These are phyloP conservation scores for Leishmania aethiopica DNA, from an alignment of 208 protist species.

Conservation along the genomic window DNA sequence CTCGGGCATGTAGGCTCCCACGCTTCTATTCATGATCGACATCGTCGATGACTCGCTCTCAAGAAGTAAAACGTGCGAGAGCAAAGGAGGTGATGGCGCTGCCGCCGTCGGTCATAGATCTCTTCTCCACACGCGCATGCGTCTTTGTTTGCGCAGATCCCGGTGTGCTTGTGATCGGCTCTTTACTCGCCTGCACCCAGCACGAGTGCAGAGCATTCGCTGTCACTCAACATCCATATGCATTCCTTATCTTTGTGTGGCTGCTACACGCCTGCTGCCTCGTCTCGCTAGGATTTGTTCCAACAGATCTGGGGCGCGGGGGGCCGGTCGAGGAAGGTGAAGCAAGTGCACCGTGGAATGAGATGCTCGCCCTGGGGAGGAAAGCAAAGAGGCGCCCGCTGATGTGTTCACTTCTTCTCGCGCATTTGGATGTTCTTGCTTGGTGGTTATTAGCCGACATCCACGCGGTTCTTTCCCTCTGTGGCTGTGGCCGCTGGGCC, in stretches of 20 bases:
- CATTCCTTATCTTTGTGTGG: not conserved
- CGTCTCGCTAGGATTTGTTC: not conserved
- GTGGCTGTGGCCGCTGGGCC: not conserved
- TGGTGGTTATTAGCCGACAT: not conserved
- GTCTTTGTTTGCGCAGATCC: not conserved
- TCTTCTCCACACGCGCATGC: constrained; percentile 16
- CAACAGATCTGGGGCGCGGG: not conserved
- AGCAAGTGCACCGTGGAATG: not conserved
- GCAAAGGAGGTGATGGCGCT: not conserved
- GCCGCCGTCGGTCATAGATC: too few species aligned
- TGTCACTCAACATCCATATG: not conserved
- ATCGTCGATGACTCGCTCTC: not conserved
- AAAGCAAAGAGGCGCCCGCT: not conserved
- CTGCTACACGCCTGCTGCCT: not conserved
- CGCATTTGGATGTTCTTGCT: not conserved
- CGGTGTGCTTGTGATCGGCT: too few species aligned
- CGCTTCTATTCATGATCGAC: constrained; percentile 7
- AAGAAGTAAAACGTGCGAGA: not conserved
- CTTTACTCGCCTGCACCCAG: not conserved
- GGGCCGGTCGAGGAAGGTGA: too few species aligned
- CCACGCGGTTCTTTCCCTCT: not conserved
- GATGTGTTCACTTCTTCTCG: not conserved
- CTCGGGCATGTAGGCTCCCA: constrained; percentile 21
- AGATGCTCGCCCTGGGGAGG: not conserved
- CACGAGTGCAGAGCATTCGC: not conserved